Evolutionary conservation across 352 stramenopile genomes (phyloP).

Genomic region (Globisporangium orthogonon): DNA sequence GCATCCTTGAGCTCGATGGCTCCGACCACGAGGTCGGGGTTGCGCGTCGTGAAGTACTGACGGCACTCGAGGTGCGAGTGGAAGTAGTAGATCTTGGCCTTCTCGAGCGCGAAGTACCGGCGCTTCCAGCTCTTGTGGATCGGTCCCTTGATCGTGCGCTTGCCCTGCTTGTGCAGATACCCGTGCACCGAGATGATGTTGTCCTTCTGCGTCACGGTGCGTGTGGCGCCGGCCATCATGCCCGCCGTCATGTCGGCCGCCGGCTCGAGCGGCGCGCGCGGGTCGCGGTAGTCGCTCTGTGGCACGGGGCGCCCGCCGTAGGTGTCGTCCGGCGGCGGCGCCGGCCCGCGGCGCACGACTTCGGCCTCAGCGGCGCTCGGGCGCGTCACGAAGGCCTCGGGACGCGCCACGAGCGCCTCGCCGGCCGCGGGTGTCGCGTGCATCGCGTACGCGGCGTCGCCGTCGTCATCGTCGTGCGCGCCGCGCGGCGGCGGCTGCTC

Average conservation of each 20-base stretch:
- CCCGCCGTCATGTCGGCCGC: slow-evolving; percentile 71
- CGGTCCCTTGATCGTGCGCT: slow-evolving; percentile 81
- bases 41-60: slow-evolving; percentile 84
- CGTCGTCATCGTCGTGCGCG: slow-evolving; percentile 15
- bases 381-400: slow-evolving; percentile 1
- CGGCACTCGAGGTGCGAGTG: slow-evolving; percentile 80
- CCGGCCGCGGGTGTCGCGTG: slow-evolving; percentile 55
- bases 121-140: slow-evolving; percentile 87
- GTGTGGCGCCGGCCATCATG: slow-evolving; percentile 26
- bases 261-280: slow-evolving; percentile 41
- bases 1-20: slow-evolving; percentile 82
- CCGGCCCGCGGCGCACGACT: slow-evolving; percentile 39
- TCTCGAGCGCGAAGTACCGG: slow-evolving; percentile 83
- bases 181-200: slow-evolving; percentile 88
- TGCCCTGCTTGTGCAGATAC: slow-evolving; percentile 89
- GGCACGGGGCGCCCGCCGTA: slow-evolving; percentile 19
- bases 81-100: slow-evolving; percentile 89
- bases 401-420: slow-evolving; percentile 19
- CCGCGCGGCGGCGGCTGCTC: slow-evolving; percentile 35
- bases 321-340: neutral
- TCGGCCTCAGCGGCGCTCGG: slow-evolving; percentile 51
- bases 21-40: slow-evolving; percentile 72
- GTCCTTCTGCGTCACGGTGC: slow-evolving; percentile 30
- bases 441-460: slow-evolving; percentile 51
- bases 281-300: slow-evolving; percentile 27